Evolutionary conservation across 257 asterid genomes (phyloP).

Genomic region (Solanum chiquidenum): DNA sequence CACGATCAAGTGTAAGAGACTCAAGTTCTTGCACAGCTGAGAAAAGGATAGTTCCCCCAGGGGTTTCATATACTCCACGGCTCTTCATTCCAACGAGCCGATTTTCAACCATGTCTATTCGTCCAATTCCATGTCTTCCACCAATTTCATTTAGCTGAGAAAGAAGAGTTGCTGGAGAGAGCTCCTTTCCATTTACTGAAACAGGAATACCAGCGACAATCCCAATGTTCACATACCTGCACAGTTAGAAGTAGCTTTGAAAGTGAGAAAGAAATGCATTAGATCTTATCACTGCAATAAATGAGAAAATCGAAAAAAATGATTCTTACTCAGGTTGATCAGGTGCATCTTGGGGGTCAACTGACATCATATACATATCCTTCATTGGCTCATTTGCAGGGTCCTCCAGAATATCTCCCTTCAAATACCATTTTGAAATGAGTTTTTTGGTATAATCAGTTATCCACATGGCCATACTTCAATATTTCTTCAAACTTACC

Average conservation of each 20-base stretch:
- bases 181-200: slow-evolving; percentile 60
- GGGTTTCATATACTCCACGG: slow-evolving; percentile 94
- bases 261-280: not conserved
- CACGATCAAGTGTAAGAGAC: slow-evolving; percentile 92
- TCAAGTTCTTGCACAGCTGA: slow-evolving; percentile 76
- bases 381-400: slow-evolving; percentile 89
- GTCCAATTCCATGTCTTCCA: slow-evolving; percentile 83
- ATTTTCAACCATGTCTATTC: slow-evolving; percentile 89
- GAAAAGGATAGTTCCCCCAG: slow-evolving; percentile 86
- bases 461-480: not conserved
- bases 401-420: slow-evolving; percentile 95
- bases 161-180: slow-evolving; percentile 81
- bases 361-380: slow-evolving; percentile 92
- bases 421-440: not conserved
- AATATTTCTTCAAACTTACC: not conserved
- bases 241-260: not conserved
- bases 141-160: slow-evolving; percentile 71
- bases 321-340: slow-evolving; percentile 68
- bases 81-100: slow-evolving; percentile 95
- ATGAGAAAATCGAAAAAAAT: not conserved
- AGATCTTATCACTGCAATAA: not conserved
- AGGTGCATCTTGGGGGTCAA: slow-evolving; percentile 77
- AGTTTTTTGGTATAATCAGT: not conserved
- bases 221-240: slow-evolving; percentile 70
- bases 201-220: slow-evolving; percentile 70